Evolutionary conservation across 2,329 filamentous ascomycete species (phyloP).

Genomic region (Pseudocercospora fijiensis): DNA sequence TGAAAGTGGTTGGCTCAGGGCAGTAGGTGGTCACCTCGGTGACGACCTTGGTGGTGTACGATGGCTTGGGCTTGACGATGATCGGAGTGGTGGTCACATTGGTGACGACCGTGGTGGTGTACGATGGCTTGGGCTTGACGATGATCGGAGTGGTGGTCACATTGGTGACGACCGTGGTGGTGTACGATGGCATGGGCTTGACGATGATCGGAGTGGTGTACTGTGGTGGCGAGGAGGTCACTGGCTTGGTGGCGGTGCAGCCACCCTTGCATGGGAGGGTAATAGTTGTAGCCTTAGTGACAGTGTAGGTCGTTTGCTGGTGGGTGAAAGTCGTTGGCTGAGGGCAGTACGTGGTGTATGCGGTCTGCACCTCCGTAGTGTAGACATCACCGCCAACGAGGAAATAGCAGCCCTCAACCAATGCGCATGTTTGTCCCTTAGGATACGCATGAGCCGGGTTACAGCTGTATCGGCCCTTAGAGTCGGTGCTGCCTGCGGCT

Average conservation of each 20-base stretch:
- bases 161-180: not conserved
- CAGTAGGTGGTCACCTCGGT: constrained; percentile 69
- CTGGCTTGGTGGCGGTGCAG: constrained; percentile 9
- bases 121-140: constrained; percentile 8
- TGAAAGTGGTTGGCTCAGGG: constrained; percentile 64
- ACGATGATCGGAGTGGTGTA: constrained; percentile 20
- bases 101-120: not conserved
- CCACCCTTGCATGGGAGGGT: constrained; percentile 24
- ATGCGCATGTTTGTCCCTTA: constrained; percentile 22
- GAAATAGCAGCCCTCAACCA: constrained; percentile 19
- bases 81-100: no score
- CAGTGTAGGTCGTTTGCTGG: constrained; percentile 65
- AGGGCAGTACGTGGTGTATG: constrained; percentile 70
- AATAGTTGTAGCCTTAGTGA: constrained; percentile 48
- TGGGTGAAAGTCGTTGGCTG: constrained; percentile 62
- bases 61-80: not conserved
- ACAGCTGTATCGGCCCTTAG: constrained; percentile 15
- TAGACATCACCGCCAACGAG: not conserved
- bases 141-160: constrained; percentile 19
- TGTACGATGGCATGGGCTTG: not conserved
- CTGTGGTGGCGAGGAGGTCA: constrained; percentile 15
- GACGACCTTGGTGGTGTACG: constrained; percentile 59
- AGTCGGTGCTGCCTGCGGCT: constrained; percentile 8
- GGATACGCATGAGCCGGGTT: constrained; percentile 27
- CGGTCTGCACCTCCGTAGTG: constrained; percentile 53